Percentiles rank a stretch among this genome's conserved stretches.
Evolutionary conservation across 768 basidiomycete genomes (phyloP).

Genomic region (Rhodotorula graminis): DNA sequence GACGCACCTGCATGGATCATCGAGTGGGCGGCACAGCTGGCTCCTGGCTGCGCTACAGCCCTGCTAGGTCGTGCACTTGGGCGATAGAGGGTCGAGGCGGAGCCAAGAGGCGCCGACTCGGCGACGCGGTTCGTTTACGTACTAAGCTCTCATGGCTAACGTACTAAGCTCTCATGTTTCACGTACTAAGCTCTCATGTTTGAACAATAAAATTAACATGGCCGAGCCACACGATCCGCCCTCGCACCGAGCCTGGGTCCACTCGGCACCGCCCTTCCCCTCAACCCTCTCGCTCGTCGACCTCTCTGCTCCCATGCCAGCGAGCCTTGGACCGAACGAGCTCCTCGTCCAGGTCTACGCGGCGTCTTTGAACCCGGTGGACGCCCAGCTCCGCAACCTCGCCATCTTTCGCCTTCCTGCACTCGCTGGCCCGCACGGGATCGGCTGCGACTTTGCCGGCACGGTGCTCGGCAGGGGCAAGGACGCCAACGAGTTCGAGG

Average conservation of each 20-base stretch:
- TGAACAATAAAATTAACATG: too few relatives aligned
- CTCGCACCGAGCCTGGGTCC: slow-evolving; percentile 20
- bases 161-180: accelerated
- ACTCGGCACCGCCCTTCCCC: slow-evolving; percentile 23
- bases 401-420: slow-evolving; percentile 18
- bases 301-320: not conserved
- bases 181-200: too few relatives aligned
- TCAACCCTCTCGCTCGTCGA: slow-evolving; percentile 11
- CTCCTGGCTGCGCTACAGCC: too few relatives aligned
- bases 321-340: slow-evolving; percentile 8
- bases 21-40: not conserved
- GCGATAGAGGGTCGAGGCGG: too few relatives aligned
- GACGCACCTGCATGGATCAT: slow-evolving; percentile 31
- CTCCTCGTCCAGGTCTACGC: slow-evolving; percentile 25
- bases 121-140: too few relatives aligned
- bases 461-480: slow-evolving; percentile 56
- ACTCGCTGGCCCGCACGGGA: slow-evolving; percentile 21
- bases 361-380: slow-evolving; percentile 30
- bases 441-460: slow-evolving; percentile 86
- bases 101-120: too few relatives aligned
- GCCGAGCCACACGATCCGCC: not conserved
- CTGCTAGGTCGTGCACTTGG: too few relatives aligned
- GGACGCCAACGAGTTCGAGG: slow-evolving; percentile 55
- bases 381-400: slow-evolving; percentile 19
- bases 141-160: too few relatives aligned